Conservation (phyloP, 2,329 filamentous ascomycete species). For the Tolypocladium guangdongense region DNA sequence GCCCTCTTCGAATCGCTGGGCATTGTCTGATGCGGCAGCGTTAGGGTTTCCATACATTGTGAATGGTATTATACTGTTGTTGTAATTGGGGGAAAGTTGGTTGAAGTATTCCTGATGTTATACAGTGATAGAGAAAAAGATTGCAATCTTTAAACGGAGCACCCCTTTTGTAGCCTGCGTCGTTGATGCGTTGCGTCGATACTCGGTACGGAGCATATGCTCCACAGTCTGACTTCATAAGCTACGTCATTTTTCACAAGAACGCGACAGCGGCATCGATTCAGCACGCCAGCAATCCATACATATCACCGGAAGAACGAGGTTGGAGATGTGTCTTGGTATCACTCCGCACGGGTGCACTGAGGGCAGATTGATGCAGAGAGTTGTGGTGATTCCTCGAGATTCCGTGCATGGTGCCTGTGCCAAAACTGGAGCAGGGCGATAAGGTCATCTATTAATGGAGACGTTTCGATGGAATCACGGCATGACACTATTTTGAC, state of each 20-base stretch:
- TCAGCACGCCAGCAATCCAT: not conserved
- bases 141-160: not conserved
- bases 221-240: conserved; percentile 18
- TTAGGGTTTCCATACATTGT: conserved; percentile 40
- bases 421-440: no score
- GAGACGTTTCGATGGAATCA: no score
- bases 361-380: not conserved
- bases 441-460: no score
- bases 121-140: no score
- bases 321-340: not conserved
- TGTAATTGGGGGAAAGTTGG: not conserved
- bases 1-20: conserved; percentile 61
- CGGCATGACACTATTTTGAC: no score
- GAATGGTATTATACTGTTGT: not conserved
- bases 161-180: conserved; percentile 3
- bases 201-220: conserved; percentile 4
- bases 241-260: conserved; percentile 14
- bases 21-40: conserved; percentile 47
- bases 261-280: not conserved
- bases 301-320: not conserved
- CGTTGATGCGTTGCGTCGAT: not conserved
- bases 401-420: not conserved
- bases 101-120: not conserved
- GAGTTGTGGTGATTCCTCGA: not conserved
- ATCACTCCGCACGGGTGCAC: not conserved